Conservation (phyloP, 768 basidiomycete genomes). For the Favolaschia claudopus region DNA sequence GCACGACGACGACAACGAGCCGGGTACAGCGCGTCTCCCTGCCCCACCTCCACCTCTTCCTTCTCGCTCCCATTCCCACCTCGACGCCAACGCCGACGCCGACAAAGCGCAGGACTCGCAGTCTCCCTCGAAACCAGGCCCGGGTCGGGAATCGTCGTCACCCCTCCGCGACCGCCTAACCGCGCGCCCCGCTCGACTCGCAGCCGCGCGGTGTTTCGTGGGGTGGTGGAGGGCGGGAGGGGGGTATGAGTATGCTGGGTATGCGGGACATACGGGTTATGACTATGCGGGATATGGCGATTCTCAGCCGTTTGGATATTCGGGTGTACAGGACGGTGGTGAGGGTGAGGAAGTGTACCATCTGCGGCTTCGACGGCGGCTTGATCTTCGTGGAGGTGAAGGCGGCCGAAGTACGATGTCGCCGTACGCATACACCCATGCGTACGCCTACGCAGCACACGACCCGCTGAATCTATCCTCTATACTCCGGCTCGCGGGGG, state of each 20-base stretch:
- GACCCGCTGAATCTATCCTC: conserved; percentile 21
- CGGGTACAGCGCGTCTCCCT: not conserved
- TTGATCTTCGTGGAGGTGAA: not conserved
- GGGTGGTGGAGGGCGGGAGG: conserved; percentile 9
- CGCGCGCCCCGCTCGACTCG: not conserved
- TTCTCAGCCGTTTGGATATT: too few relatives aligned
- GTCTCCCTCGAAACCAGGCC: too few relatives aligned
- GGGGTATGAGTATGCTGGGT: not conserved
- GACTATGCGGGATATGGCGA: too few relatives aligned
- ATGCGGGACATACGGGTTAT: too few relatives aligned
- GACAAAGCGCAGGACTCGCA: not conserved
- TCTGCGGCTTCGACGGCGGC: not conserved
- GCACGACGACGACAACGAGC: not conserved
- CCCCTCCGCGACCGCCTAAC: not conserved
- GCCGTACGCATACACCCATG: not conserved
- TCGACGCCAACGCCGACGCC: not conserved
- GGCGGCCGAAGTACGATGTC: not conserved
- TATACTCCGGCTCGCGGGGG: conserved; percentile 1
- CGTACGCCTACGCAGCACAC: not conserved
- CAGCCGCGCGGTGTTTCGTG: not conserved
- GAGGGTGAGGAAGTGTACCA: too few relatives aligned
- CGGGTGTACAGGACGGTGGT: too few relatives aligned
- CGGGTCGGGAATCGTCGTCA: too few relatives aligned
- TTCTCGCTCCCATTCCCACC: not conserved
- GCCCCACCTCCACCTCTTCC: not conserved